phyloP scores from a whole-genome alignment of 2,329 filamentous ascomycete genomes.

The Akanthomyces lecanii region DNA sequence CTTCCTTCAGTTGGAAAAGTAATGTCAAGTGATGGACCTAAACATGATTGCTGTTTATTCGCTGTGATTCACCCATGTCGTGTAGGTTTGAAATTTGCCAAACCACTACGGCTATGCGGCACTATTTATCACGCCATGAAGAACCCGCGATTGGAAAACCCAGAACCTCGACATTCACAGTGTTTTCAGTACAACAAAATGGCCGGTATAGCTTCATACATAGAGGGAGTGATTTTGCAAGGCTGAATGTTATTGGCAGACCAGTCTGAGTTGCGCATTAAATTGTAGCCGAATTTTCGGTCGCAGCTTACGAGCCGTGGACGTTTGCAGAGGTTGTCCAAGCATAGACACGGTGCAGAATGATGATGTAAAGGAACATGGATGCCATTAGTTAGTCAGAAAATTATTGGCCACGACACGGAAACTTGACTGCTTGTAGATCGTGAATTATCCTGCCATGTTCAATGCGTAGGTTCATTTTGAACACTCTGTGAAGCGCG shows the following conservation, averaged over 20 bases:
- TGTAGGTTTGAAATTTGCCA: too few species aligned
- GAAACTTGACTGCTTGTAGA: background rate
- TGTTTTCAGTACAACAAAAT: background rate
- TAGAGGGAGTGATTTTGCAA: too few species aligned
- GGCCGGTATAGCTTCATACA: too few species aligned
- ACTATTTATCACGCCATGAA: background rate
- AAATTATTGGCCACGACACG: background rate
- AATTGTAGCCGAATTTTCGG: background rate
- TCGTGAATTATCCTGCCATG: background rate
- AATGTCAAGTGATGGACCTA: background rate
- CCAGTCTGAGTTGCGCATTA: too few species aligned
- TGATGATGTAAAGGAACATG: background rate
- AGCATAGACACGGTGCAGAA: background rate
- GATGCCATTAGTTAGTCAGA: background rate
- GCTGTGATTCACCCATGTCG: too few species aligned
- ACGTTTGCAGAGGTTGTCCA: background rate
- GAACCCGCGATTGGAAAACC: background rate
- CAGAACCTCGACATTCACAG: background rate
- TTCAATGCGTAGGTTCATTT: background rate
- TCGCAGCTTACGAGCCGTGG: background rate
- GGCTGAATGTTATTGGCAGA: too few species aligned
- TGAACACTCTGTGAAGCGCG: background rate
- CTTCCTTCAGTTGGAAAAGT: background rate
- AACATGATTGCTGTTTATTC: too few species aligned
- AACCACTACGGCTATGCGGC: background rate